Percentiles rank a stretch among this genome's conserved stretches.
Conservation (phyloP, 2,329 filamentous ascomycete species). For the Botrytis cinerea region DNA sequence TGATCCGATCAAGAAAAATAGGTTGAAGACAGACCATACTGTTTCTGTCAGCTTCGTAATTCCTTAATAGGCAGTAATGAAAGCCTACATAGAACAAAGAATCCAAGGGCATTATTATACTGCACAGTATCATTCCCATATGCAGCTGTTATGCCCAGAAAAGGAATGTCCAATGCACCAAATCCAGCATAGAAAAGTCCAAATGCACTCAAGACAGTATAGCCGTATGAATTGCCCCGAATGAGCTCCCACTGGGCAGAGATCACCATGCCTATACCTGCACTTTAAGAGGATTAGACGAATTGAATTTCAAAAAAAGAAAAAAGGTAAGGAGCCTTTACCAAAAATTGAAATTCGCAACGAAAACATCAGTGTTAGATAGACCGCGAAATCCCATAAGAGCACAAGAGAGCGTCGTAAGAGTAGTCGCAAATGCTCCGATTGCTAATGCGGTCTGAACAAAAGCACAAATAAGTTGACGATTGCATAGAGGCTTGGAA, state of each 20-base stretch:
- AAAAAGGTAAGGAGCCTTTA: not conserved
- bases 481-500: not conserved
- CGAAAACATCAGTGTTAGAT: slow-evolving; percentile 52
- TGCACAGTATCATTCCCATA: slow-evolving; percentile 4
- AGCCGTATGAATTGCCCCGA: slow-evolving; percentile 54
- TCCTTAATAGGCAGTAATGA: not conserved
- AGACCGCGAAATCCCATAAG: slow-evolving; percentile 58
- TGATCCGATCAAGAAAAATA: slow-evolving; percentile 48
- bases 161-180: slow-evolving; percentile 50
- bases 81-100: not conserved
- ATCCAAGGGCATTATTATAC: slow-evolving; percentile 2
- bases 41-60: not conserved
- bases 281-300: slow-evolving; percentile 41
- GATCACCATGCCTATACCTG: slow-evolving; percentile 53
- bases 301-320: not conserved
- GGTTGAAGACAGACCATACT: not conserved
- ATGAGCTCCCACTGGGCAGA: slow-evolving; percentile 58
- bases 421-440: slow-evolving; percentile 55
- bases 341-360: slow-evolving; percentile 43
- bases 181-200: slow-evolving; percentile 54
- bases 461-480: not conserved
- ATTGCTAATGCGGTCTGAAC: slow-evolving; percentile 51
- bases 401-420: slow-evolving; percentile 55
- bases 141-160: slow-evolving; percentile 46
- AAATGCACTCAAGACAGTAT: slow-evolving; percentile 57